These are phyloP conservation scores for Ailanthus altissimus DNA, from an alignment of 345 rosid species.

Conservation along the genomic window DNA sequence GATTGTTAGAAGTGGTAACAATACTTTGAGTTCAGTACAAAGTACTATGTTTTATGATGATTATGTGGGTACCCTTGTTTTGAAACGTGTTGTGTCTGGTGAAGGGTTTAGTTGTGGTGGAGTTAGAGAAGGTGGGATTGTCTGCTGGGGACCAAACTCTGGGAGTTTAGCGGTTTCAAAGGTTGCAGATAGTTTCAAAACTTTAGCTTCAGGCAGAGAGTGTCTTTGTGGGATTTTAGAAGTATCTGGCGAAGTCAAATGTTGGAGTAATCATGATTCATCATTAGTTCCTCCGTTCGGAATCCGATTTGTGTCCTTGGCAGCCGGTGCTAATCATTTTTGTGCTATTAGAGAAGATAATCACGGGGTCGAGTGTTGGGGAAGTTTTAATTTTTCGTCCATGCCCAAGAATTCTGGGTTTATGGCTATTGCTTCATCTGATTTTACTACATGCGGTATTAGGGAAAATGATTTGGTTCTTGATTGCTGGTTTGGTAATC, in stretches of 20 bases:
- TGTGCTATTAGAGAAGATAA: slow-evolving; percentile 84
- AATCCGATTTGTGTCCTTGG: slow-evolving; percentile 51
- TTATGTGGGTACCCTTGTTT: slow-evolving; percentile 45
- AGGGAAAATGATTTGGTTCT: slow-evolving; percentile 84
- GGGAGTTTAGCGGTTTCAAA: slow-evolving; percentile 44
- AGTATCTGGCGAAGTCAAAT: slow-evolving; percentile 48
- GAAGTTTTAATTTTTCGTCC: slow-evolving; percentile 59
- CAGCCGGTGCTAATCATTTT: slow-evolving; percentile 76
- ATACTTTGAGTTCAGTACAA: slow-evolving; percentile 41
- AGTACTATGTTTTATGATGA: slow-evolving; percentile 46
- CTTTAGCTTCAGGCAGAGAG: slow-evolving; percentile 57
- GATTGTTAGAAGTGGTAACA: slow-evolving; percentile 37
- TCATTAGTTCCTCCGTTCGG: slow-evolving; percentile 31
- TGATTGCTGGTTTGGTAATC: slow-evolving; percentile 76
- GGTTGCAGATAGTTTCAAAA: slow-evolving; percentile 37
- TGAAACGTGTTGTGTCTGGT: slow-evolving; percentile 67
- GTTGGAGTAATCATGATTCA: slow-evolving; percentile 66
- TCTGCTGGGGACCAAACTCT: slow-evolving; percentile 86
- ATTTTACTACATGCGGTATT: slow-evolving; percentile 71
- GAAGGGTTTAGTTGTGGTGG: slow-evolving; percentile 89
- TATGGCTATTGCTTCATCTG: slow-evolving; percentile 85
- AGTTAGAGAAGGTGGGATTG: slow-evolving; percentile 63
- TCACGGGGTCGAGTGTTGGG: slow-evolving; percentile 90
- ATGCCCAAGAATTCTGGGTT: slow-evolving; percentile 76
- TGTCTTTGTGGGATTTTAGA: slow-evolving; percentile 63